Conservation (phyloP, 768 basidiomycete genomes). For the Naganishia onofrii region DNA sequence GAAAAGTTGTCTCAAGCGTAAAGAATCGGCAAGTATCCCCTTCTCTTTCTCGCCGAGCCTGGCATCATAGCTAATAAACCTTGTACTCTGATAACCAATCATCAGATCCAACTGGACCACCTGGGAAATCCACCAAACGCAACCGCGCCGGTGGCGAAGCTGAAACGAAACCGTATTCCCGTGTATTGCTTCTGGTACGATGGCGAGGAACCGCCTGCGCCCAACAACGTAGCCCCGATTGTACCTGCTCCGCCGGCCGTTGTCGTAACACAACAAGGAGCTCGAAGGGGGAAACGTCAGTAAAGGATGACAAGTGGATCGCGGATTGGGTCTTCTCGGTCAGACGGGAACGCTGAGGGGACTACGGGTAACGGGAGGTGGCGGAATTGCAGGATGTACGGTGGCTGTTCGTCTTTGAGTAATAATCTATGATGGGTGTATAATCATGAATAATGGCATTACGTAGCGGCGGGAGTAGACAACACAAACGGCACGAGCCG, state of each 20-base stretch:
- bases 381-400: too few species aligned
- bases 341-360: too few species aligned
- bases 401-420: neutral
- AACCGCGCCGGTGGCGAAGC: conserved; percentile 2
- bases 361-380: too few species aligned
- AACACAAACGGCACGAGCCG: neutral
- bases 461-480: neutral
- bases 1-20: conserved; percentile 35
- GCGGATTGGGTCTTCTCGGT: neutral
- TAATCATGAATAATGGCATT: neutral
- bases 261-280: neutral
- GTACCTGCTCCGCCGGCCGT: neutral
- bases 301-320: too few species aligned
- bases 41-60: too few species aligned
- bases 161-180: conserved; percentile 20
- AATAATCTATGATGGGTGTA: neutral
- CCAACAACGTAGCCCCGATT: neutral
- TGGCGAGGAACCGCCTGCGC: conserved; percentile 20
- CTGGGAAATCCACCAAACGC: conserved; percentile 45
- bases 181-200: conserved; percentile 27
- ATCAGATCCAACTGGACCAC: conserved; percentile 45
- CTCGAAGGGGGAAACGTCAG: conserved; percentile 17
- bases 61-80: too few species aligned
- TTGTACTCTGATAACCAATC: neutral
- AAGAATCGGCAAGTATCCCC: neutral